Evolutionary conservation across 495 filamentous ascomycete genomes (phyloP).

Genomic region (Evernia prunastri): DNA sequence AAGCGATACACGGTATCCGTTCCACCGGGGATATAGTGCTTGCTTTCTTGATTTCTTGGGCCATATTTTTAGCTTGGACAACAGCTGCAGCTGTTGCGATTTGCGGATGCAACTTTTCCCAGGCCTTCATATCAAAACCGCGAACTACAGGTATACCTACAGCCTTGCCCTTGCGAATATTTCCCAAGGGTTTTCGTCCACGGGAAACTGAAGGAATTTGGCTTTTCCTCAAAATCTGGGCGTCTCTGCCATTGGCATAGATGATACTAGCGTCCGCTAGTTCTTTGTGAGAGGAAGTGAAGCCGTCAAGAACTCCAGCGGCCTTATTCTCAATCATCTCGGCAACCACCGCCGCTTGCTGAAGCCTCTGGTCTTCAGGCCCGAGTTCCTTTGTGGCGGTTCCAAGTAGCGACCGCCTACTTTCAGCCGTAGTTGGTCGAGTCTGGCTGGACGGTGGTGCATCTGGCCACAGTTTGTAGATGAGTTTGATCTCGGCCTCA

Average conservation of each 20-base stretch:
- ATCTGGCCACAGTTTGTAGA: slow-evolving; percentile 72
- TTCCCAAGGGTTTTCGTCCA: slow-evolving; percentile 66
- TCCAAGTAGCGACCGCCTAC: slow-evolving; percentile 19
- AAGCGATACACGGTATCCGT: slow-evolving; percentile 42
- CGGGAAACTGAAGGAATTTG: slow-evolving; percentile 75
- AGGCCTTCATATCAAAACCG: slow-evolving; percentile 71
- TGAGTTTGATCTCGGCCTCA: slow-evolving; percentile 83
- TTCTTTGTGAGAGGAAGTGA: slow-evolving; percentile 26
- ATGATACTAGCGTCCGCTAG: slow-evolving; percentile 72
- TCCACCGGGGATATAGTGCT: slow-evolving; percentile 18
- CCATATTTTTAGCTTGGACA: slow-evolving; percentile 20
- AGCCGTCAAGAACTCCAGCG: slow-evolving; percentile 33
- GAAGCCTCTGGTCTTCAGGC: slow-evolving; percentile 14
- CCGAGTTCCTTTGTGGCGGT: slow-evolving; percentile 17
- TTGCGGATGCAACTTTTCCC: slow-evolving; percentile 67
- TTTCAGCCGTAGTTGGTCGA: slow-evolving; percentile 29
- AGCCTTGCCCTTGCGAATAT: slow-evolving; percentile 74
- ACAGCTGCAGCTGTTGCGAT: slow-evolving; percentile 40
- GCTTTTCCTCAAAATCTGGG: slow-evolving; percentile 74
- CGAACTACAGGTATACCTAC: slow-evolving; percentile 83
- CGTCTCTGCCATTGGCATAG: slow-evolving; percentile 66
- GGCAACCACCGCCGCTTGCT: slow-evolving; percentile 21
- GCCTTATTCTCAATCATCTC: slow-evolving; percentile 36
- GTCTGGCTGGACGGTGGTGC: slow-evolving; percentile 31
- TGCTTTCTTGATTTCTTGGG: slow-evolving; percentile 16